These are phyloP conservation scores for Shiraia sp. DNA, from an alignment of 2,329 filamentous ascomycete genomes.

Conservation along the genomic window DNA sequence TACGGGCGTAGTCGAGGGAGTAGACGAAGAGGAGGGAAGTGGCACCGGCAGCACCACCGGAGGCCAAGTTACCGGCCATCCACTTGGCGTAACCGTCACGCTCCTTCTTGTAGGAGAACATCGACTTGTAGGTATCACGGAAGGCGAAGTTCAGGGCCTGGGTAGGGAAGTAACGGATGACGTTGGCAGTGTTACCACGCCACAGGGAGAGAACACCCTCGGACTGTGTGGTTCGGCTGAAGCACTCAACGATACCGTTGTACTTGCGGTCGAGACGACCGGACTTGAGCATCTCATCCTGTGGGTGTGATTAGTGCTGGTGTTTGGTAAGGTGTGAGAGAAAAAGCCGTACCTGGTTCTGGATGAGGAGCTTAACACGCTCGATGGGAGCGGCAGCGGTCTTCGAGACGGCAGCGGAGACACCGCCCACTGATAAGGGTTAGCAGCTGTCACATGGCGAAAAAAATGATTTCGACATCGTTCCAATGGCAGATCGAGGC, in stretches of 20 bases:
- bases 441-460: conserved; percentile 40
- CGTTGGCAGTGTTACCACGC: conserved; percentile 99
- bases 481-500: conserved; percentile 17
- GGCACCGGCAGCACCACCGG: conserved; percentile 99
- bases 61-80: conserved; percentile 99
- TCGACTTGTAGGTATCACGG: conserved; percentile 99
- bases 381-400: conserved; percentile 99
- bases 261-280: conserved; percentile 99
- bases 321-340: not conserved
- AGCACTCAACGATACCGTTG: conserved; percentile 91
- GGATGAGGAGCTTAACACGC: conserved; percentile 99
- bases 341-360: conserved; percentile 89
- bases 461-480: conserved; percentile 9
- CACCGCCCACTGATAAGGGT: conserved; percentile 86
- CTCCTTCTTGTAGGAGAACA: conserved; percentile 99
- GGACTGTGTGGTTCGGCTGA: conserved; percentile 83
- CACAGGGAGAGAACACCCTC: conserved; percentile 96
- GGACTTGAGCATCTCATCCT: conserved; percentile 99
- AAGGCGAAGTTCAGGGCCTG: conserved; percentile 99
- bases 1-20: conserved; percentile 99
- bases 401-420: conserved; percentile 99
- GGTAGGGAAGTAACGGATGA: conserved; percentile 99
- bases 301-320: conserved; percentile 27
- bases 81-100: conserved; percentile 97
- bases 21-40: conserved; percentile 99